phyloP scores from a whole-genome alignment of 306 rosid genomes.

The Alnus rubra region DNA sequence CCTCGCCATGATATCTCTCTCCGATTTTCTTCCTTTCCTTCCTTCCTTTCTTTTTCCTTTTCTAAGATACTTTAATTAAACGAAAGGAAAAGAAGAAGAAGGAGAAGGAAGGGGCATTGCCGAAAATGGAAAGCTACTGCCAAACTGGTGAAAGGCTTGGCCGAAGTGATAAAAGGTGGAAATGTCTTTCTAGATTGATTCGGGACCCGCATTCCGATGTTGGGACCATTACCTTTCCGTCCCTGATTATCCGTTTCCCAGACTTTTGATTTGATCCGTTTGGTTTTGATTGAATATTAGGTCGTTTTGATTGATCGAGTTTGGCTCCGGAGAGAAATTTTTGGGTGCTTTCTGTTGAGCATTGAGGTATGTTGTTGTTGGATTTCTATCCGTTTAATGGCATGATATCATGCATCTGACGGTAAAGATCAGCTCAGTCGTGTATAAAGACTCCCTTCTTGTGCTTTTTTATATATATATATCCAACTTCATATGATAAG shows the following conservation, averaged over 20 bases:
- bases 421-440: too few species aligned
- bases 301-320: neutral
- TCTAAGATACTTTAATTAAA: neutral
- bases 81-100: neutral
- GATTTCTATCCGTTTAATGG: too few species aligned
- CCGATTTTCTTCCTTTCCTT: neutral
- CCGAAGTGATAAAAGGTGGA: slow-evolving; percentile 36
- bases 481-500: too few species aligned
- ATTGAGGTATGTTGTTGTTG: too few species aligned
- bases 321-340: neutral
- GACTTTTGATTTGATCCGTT: neutral
- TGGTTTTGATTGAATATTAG: neutral
- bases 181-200: slow-evolving; percentile 11
- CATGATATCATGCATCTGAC: too few species aligned
- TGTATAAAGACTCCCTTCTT: too few species aligned
- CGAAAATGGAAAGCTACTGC: slow-evolving; percentile 47
- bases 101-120: slow-evolving; percentile 31
- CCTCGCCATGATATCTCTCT: slow-evolving; percentile 54
- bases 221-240: slow-evolving; percentile 53
- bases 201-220: slow-evolving; percentile 28
- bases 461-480: too few species aligned
- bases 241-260: slow-evolving; percentile 11
- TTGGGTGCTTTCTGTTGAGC: neutral
- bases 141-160: slow-evolving; percentile 50
- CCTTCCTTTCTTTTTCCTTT: neutral